Base-by-base conservation (phyloP, 148 eudicot species). In the Selenicereus undatus region DNA sequence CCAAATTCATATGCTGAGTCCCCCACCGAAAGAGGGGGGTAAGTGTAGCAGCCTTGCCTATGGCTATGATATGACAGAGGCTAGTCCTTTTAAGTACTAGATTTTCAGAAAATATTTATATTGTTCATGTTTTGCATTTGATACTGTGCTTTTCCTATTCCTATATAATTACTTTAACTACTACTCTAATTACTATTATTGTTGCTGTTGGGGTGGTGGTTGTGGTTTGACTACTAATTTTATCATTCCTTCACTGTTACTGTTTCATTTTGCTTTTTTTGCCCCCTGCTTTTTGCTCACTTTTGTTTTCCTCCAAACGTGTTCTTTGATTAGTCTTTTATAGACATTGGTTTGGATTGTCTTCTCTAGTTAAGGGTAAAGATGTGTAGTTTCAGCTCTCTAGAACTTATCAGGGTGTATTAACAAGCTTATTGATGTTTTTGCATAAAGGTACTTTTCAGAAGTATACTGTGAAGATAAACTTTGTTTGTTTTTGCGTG, bases 401-500 rank as follows among this genome's bases (percentile, higher is more conserved):
- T 64, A 64, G 11, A 64, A 0, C 68, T 64, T 64, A 26, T 26
- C 27, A 56, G 12, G 68, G 29, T 64, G 68, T 64, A 64, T 4
- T 64, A 0, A 64, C 12, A 7, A 60, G 64, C 5, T 11, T 58
- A 18, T 58, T 58, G 22, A 54, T 54, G 22, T 54, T 54, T 1
- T 17, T 18, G 5, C 22, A 54, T 2, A 54, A 54, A 18, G 62
- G 22, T 1, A 24, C 74, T 83, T 74, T 69, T 68, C 35, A 71
- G 73, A 62, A n/a, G 75, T 73, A 74, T 78, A 76, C 35, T 72
- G 77, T 73, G 58, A 79, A 80, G 70, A 30, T 64, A 17, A 42
- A 45, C 48, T 43, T 7, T 48, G 1, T 32, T 32, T 32, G 32
- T 32, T 32, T 32, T 32, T 32, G 32, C 32, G 30, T 42, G 82